Evolutionary conservation across 2,329 filamentous ascomycete species (phyloP).

Genomic region (Exophiala alcalophila): DNA sequence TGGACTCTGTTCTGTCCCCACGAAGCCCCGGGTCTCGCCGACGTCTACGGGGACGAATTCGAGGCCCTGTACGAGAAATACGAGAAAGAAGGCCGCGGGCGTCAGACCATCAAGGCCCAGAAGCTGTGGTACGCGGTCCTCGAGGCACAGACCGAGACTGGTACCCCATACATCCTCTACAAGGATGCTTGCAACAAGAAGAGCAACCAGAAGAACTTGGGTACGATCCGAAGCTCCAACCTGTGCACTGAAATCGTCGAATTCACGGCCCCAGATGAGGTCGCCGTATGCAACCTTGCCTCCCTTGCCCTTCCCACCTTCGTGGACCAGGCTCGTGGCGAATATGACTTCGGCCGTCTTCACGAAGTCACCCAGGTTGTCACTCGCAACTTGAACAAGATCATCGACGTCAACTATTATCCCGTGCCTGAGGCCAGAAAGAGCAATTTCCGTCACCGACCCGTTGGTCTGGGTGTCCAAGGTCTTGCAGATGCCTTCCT

Average conservation of each 20-base stretch:
- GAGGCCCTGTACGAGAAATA: slow-evolving; percentile 90
- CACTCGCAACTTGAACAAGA: slow-evolving; percentile 93
- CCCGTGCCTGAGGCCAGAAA: slow-evolving; percentile 90
- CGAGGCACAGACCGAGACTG: slow-evolving; percentile 97
- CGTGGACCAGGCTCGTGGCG: slow-evolving; percentile 78
- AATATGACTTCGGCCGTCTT: slow-evolving; percentile 94
- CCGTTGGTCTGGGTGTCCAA: slow-evolving; percentile 94
- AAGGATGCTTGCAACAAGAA: slow-evolving; percentile 98
- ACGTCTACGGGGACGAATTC: slow-evolving; percentile 97
- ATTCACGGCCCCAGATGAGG: slow-evolving; percentile 95
- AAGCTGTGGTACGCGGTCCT: slow-evolving; percentile 99
- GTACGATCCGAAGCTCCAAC: slow-evolving; percentile 97
- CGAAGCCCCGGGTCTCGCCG: slow-evolving; percentile 89
- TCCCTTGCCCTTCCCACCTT: slow-evolving; percentile 89
- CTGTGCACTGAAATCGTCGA: slow-evolving; percentile 98
- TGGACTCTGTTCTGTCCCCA: slow-evolving; percentile 99
- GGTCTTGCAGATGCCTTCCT: slow-evolving; percentile 98
- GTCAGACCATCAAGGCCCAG: slow-evolving; percentile 90
- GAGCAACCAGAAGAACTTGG: slow-evolving; percentile 99
- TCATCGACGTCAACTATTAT: slow-evolving; percentile 98
- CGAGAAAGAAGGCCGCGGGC: slow-evolving; percentile 81
- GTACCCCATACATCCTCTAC: slow-evolving; percentile 99
- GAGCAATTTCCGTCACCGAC: slow-evolving; percentile 96
- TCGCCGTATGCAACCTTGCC: slow-evolving; percentile 96
- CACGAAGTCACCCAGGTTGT: slow-evolving; percentile 92